Percentiles rank a stretch among this genome's conserved stretches.
These are phyloP conservation scores for Acanthamoeba lenticulata DNA, from an alignment of 208 protist genomes.

Conservation along the genomic window DNA sequence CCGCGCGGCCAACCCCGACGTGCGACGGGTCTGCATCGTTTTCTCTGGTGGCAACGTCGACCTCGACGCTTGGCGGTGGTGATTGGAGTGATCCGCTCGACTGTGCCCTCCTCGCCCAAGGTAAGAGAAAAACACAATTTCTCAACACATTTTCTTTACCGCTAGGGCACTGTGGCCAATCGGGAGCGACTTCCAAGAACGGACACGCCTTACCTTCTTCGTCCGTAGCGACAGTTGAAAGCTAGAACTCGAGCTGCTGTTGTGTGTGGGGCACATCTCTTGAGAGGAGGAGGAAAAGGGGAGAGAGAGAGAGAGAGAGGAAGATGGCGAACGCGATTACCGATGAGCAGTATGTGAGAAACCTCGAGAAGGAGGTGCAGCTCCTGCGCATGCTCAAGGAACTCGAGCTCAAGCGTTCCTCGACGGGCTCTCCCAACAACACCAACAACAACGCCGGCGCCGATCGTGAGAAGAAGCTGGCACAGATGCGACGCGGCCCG, in stretches of 20 bases:
- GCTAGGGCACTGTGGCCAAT: no score
- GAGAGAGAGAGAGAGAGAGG: no score
- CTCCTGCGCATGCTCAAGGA: constrained; percentile 37
- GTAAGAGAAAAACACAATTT: background rate
- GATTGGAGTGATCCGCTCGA: background rate
- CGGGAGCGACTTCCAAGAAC: no score
- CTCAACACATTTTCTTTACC: no score
- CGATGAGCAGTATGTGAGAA: background rate
- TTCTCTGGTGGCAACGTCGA: constrained; percentile 82
- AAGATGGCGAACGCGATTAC: background rate
- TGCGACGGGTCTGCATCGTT: constrained; percentile 68
- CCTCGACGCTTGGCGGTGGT: constrained; percentile 55
- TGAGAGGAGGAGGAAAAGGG: no score
- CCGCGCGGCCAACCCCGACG: background rate
- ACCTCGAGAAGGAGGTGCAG: constrained; percentile 30
- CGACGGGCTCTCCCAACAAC: no score
- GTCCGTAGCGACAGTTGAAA: no score
- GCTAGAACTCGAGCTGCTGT: no score
- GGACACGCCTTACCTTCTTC: no score
- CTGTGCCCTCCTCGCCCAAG: background rate
- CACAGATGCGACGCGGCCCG: background rate
- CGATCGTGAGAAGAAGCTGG: background rate
- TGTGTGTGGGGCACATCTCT: no score
- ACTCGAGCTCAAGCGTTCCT: background rate
- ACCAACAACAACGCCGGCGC: background rate